A percentile compares a stretch with the other conserved stretches of the same genome.
These are phyloP conservation scores for Aspergillus ustus DNA, from an alignment of 2,329 filamentous ascomycete species.

Conservation along the genomic window DNA sequence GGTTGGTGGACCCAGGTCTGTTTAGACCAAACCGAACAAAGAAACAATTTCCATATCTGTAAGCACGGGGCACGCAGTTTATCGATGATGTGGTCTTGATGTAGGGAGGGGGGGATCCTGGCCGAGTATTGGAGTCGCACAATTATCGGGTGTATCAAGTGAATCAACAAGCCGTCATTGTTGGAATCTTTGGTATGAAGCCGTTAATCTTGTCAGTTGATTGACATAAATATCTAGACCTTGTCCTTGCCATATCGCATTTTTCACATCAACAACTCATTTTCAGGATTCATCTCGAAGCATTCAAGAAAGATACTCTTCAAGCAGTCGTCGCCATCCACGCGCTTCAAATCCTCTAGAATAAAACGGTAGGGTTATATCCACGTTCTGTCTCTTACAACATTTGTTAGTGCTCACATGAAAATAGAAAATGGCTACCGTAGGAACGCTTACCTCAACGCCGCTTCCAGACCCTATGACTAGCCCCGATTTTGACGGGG, in stretches of 20 bases:
- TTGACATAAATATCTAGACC: conserved; percentile 1
- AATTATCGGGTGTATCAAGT: background rate
- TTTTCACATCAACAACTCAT: background rate
- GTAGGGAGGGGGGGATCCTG: background rate
- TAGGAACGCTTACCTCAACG: conserved; percentile 4
- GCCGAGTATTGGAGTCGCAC: background rate
- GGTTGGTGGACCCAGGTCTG: conserved; percentile 15
- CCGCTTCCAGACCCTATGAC: background rate
- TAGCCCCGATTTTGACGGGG: background rate
- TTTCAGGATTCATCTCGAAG: background rate
- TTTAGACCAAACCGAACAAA: conserved; percentile 45
- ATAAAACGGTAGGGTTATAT: background rate
- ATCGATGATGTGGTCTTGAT: conserved; percentile 11
- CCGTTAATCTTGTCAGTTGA: conserved; percentile 1
- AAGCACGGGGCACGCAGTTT: conserved; percentile 6
- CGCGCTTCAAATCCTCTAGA: background rate
- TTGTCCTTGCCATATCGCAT: background rate
- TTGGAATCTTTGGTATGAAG: too few species aligned
- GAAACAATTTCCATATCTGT: conserved; percentile 49
- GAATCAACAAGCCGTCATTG: background rate
- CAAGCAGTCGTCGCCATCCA: background rate
- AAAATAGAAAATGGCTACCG: conserved; percentile 9
- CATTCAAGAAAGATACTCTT: background rate
- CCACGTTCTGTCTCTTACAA: background rate
- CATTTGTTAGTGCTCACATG: background rate